phyloP scores from a whole-genome alignment of 2,329 filamentous ascomycete species.

The Coniella vitis region DNA sequence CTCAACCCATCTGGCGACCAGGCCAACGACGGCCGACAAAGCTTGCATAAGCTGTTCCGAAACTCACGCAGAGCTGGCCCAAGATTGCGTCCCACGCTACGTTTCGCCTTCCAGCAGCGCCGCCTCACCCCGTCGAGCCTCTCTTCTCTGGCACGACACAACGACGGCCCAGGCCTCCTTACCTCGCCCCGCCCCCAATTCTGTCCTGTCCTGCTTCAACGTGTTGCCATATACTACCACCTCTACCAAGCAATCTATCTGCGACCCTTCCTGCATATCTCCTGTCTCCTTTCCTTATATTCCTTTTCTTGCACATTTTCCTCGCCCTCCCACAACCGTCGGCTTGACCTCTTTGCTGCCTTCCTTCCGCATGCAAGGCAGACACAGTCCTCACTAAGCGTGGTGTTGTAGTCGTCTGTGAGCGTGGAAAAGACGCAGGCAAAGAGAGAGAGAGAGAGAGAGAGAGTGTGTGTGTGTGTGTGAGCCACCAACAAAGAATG shows the following conservation, averaged over 20 bases:
- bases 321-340: background rate
- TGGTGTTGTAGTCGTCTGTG: too few relatives aligned
- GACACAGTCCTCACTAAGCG: conserved; percentile 1
- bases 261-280: background rate
- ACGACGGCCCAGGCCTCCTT: too few relatives aligned
- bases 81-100: too few relatives aligned
- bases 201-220: background rate
- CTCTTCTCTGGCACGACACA: background rate
- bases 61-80: too few relatives aligned
- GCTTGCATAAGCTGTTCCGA: too few relatives aligned
- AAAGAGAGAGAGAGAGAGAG: too few relatives aligned
- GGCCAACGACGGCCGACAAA: background rate
- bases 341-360: too few relatives aligned
- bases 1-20: too few relatives aligned
- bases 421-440: too few relatives aligned
- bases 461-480: background rate
- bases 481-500: conserved; percentile 17
- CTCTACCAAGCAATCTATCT: conserved; percentile 5
- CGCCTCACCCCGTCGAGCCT: background rate
- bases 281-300: background rate
- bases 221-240: conserved; percentile 3
- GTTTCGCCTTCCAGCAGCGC: too few relatives aligned
- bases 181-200: background rate
- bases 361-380: conserved; percentile 5
- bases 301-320: background rate